Evolutionary conservation across 2,329 filamentous ascomycete genomes (phyloP).

Genomic region (Fusarium nisikadoi): DNA sequence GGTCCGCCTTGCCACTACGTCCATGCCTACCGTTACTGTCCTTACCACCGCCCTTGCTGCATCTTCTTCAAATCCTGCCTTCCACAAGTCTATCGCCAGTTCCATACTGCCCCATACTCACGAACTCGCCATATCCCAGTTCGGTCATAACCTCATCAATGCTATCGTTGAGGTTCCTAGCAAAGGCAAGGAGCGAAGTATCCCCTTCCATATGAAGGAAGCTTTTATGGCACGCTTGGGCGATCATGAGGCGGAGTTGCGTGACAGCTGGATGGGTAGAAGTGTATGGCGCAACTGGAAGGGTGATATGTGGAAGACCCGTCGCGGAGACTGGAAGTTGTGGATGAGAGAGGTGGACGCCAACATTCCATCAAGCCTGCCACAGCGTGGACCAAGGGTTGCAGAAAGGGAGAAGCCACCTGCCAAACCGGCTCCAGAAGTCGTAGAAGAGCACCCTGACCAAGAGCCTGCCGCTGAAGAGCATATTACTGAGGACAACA

Average conservation of each 20-base stretch:
- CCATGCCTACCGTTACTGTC: slow-evolving; percentile 60
- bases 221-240: slow-evolving; percentile 62
- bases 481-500: background rate
- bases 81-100: slow-evolving; percentile 67
- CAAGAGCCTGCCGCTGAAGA: slow-evolving; percentile 2
- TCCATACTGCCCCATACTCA: slow-evolving; percentile 57
- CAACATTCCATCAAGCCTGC: slow-evolving; percentile 31
- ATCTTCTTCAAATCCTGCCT: slow-evolving; percentile 60
- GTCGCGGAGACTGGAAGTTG: slow-evolving; percentile 64
- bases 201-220: slow-evolving; percentile 70
- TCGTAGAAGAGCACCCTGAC: slow-evolving; percentile 1
- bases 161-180: slow-evolving; percentile 62
- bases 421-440: background rate
- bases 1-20: slow-evolving; percentile 71
- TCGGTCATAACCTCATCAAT: slow-evolving; percentile 63
- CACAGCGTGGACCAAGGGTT: slow-evolving; percentile 24
- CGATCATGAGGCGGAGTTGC: slow-evolving; percentile 59
- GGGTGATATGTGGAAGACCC: slow-evolving; percentile 66
- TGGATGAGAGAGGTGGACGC: slow-evolving; percentile 64
- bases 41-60: slow-evolving; percentile 62
- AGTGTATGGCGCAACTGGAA: slow-evolving; percentile 68
- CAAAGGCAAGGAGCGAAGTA: slow-evolving; percentile 57
- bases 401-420: slow-evolving; percentile 10
- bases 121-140: slow-evolving; percentile 60
- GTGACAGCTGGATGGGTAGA: slow-evolving; percentile 65